phyloP scores from a whole-genome alignment of 306 rosid genomes.

The Urtica urens region DNA sequence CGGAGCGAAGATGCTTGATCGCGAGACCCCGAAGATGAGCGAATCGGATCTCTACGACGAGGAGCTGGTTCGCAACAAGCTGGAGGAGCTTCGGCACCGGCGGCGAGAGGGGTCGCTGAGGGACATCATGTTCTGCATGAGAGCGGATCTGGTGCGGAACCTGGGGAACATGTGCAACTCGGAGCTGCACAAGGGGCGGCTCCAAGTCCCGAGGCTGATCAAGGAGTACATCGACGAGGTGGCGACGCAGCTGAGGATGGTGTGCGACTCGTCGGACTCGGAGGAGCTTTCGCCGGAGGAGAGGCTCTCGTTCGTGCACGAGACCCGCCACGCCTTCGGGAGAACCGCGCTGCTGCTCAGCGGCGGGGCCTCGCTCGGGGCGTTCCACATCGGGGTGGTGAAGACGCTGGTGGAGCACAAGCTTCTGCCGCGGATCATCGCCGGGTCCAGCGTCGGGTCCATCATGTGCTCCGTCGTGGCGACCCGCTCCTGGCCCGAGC shows the following conservation, averaged over 20 bases:
- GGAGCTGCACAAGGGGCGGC: conserved; percentile 82
- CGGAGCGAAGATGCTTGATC: conserved; percentile 98
- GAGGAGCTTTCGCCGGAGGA: conserved; percentile 81
- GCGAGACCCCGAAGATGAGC: conserved; percentile 71
- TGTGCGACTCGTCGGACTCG: conserved; percentile 71
- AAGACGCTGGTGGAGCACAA: conserved; percentile 79
- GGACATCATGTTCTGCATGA: conserved; percentile 83
- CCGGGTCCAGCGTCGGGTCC: conserved; percentile 97
- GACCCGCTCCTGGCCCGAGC: conserved; percentile 96
- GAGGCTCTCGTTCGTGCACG: conserved; percentile 86
- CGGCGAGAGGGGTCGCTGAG: conserved; percentile 69
- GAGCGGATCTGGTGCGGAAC: conserved; percentile 89
- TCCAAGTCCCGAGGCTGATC: conserved; percentile 72
- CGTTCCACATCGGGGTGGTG: conserved; percentile 82
- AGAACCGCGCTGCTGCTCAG: conserved; percentile 91
- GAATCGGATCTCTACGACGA: conserved; percentile 76
- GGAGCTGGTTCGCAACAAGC: conserved; percentile 73
- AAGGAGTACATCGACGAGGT: conserved; percentile 89
- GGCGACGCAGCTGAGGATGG: conserved; percentile 79
- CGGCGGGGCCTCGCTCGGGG: conserved; percentile 98
- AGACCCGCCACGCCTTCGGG: conserved; percentile 93
- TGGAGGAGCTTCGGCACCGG: conserved; percentile 79
- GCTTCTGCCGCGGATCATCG: conserved; percentile 85
- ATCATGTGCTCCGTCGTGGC: conserved; percentile 91
- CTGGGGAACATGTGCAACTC: conserved; percentile 93